phyloP scores from a whole-genome alignment of 148 eudicot genomes.

The Polygonum maritimum region DNA sequence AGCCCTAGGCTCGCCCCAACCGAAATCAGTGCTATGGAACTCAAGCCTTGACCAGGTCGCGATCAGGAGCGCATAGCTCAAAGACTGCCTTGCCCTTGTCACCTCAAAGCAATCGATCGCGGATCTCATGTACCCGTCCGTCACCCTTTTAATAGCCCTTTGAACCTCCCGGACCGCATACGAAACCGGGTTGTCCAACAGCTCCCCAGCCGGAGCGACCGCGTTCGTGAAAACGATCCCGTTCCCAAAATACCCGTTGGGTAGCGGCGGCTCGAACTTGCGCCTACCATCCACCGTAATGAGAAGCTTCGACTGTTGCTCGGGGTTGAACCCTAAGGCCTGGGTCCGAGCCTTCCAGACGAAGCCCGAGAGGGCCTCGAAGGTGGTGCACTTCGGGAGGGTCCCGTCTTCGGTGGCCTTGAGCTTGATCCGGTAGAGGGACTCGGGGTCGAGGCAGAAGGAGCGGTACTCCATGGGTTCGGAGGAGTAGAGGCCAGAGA shows the following conservation, averaged over 20 bases:
- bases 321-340: constrained; percentile 20
- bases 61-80: constrained; percentile 35
- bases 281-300: constrained; percentile 49
- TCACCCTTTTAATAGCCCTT: constrained; percentile 31
- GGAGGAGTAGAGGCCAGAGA: too few relatives aligned
- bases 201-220: constrained; percentile 30
- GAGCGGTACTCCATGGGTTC: too few relatives aligned
- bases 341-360: too few relatives aligned
- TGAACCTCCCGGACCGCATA: constrained; percentile 33
- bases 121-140: constrained; percentile 36
- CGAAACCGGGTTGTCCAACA: constrained; percentile 25
- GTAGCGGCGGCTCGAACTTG: constrained; percentile 33
- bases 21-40: constrained; percentile 42
- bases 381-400: too few relatives aligned
- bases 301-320: constrained; percentile 40
- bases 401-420: too few relatives aligned
- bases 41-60: constrained; percentile 44
- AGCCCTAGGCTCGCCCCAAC: constrained; percentile 44
- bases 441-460: too few relatives aligned
- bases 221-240: constrained; percentile 39
- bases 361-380: too few relatives aligned
- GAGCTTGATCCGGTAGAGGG: too few relatives aligned
- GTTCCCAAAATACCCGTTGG: constrained; percentile 44
- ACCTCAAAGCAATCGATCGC: constrained; percentile 43
- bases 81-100: constrained; percentile 38